Conservation (phyloP, 2,329 filamentous ascomycete species). For the Teratosphaeria nubilosa region DNA sequence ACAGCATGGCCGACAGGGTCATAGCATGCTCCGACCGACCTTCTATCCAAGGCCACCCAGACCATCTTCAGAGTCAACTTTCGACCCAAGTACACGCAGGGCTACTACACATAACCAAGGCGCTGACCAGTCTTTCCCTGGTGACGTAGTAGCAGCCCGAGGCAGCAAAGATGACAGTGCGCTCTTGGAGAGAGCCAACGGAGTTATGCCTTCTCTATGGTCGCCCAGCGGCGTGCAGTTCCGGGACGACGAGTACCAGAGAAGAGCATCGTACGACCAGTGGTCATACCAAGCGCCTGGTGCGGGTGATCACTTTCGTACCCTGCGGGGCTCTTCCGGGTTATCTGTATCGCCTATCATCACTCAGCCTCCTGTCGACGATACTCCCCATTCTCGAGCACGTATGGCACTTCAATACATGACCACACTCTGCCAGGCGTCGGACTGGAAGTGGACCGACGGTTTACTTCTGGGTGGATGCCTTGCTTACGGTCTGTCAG, state of each 20-base stretch:
- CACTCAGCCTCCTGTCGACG: conserved; percentile 25
- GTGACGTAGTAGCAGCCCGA: neutral
- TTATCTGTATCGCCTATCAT: conserved; percentile 27
- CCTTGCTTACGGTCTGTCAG: conserved; percentile 78
- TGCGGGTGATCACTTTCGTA: conserved; percentile 9
- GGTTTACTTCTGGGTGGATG: conserved; percentile 88
- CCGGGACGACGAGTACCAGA: conserved; percentile 13
- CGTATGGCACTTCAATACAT: conserved; percentile 61
- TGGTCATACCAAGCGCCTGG: conserved; percentile 2
- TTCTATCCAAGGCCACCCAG: conserved; percentile 32
- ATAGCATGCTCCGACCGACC: conserved; percentile 39
- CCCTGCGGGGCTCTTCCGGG: conserved; percentile 19
- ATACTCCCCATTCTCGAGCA: conserved; percentile 42
- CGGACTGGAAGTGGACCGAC: conserved; percentile 80
- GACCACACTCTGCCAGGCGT: conserved; percentile 65
- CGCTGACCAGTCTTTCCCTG: neutral
- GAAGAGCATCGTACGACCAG: conserved; percentile 14
- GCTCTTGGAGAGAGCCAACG: neutral
- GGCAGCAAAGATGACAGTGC: neutral
- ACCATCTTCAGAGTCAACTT: neutral
- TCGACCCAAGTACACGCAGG: neutral
- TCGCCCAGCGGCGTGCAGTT: conserved; percentile 12
- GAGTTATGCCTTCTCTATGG: conserved; percentile 3
- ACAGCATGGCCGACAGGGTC: conserved; percentile 27
- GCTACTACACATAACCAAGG: neutral